A percentile compares a stretch with the other conserved stretches of the same genome.
These are phyloP conservation scores for Poa pratensis DNA, from an alignment of 176 grass and related monocot species.

Conservation along the genomic window DNA sequence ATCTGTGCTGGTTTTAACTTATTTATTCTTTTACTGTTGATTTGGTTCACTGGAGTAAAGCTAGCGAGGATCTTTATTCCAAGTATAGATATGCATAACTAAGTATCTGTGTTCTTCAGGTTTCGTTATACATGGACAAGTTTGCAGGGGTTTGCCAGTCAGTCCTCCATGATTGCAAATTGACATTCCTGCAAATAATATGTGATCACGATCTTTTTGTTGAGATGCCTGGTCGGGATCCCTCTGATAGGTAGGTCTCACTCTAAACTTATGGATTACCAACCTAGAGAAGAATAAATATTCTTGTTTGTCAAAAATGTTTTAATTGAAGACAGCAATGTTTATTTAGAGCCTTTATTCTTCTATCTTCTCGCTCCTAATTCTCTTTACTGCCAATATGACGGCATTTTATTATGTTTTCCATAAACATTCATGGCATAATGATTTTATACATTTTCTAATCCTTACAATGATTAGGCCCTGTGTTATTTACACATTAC, in stretches of 20 bases:
- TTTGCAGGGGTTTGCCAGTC: conserved; percentile 99
- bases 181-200: conserved; percentile 98
- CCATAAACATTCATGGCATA: background rate
- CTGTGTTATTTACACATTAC: background rate
- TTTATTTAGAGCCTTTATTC: conserved; percentile 5
- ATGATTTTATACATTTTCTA: conserved; percentile 8
- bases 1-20: conserved; percentile 4
- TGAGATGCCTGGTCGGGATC: conserved; percentile 99
- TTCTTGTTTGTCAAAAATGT: conserved; percentile 2
- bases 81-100: conserved; percentile 31
- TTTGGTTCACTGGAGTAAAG: background rate
- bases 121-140: conserved; percentile 98
- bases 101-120: conserved; percentile 55
- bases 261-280: conserved; percentile 13
- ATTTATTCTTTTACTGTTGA: background rate
- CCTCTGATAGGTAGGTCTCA: conserved; percentile 84
- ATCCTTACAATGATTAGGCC: conserved; percentile 23
- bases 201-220: conserved; percentile 99
- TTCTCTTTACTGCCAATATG: conserved; percentile 25
- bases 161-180: conserved; percentile 94
- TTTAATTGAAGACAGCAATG: background rate
- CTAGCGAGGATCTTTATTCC: background rate
- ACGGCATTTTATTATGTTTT: background rate
- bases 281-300: conserved; percentile 27
- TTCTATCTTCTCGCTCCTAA: background rate